phyloP scores from a whole-genome alignment of 495 filamentous ascomycete species.

The Apodospora peruviana region DNA sequence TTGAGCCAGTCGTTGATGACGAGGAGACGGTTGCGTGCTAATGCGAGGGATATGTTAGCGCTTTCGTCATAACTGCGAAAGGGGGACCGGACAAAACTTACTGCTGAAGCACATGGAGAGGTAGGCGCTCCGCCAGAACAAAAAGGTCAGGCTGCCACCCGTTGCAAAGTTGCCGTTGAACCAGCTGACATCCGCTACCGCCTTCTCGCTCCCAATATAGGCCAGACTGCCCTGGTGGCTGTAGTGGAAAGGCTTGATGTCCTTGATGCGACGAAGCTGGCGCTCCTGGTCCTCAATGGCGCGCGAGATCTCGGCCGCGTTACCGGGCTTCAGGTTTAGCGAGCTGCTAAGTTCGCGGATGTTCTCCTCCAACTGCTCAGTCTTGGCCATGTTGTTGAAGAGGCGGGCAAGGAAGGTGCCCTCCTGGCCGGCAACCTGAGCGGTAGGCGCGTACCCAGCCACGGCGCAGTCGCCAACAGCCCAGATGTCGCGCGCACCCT shows the following conservation, averaged over 20 bases:
- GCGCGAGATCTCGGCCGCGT: conserved; percentile 59
- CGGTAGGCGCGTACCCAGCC: conserved; percentile 95
- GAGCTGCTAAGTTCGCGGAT: conserved; percentile 53
- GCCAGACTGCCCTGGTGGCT: conserved; percentile 93
- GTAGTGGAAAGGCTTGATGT: conserved; percentile 96
- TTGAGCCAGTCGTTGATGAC: conserved; percentile 95
- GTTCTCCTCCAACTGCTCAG: conserved; percentile 68
- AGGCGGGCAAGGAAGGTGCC: conserved; percentile 91
- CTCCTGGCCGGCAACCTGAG: conserved; percentile 94
- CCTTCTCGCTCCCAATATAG: conserved; percentile 97
- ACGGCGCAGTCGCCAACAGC: conserved; percentile 75
- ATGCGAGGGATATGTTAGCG: neutral
- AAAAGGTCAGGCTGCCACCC: conserved; percentile 73
- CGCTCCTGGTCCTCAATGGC: conserved; percentile 83
- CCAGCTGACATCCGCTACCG: conserved; percentile 96
- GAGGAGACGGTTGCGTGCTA: conserved; percentile 84
- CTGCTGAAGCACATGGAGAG: conserved; percentile 99
- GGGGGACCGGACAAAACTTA: conserved; percentile 52
- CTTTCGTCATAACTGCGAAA: too few species aligned
- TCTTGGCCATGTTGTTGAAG: conserved; percentile 97
- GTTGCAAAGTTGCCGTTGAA: conserved; percentile 91
- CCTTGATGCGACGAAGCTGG: conserved; percentile 80
- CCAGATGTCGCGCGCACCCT: conserved; percentile 96
- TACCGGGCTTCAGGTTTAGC: conserved; percentile 45
- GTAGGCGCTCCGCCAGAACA: conserved; percentile 97